phyloP scores from a whole-genome alignment of 139 green algal species.

The Chlorella sp. region DNA sequence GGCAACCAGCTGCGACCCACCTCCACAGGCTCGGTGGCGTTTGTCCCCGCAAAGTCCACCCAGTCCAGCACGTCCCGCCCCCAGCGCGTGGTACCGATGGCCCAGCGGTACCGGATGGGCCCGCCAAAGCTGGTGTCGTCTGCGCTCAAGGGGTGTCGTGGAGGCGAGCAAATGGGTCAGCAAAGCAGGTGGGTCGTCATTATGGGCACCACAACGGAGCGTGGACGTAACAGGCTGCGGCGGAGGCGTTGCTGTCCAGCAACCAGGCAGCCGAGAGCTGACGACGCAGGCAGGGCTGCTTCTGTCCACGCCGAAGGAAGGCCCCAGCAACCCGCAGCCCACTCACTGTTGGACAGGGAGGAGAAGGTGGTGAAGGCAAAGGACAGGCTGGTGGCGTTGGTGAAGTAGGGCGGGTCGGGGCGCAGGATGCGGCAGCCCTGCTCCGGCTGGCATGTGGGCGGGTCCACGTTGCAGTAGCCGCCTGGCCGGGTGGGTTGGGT shows the following conservation, averaged over 20 bases:
- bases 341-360: not conserved
- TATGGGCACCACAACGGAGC: too few species aligned
- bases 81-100: conserved; percentile 48
- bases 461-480: conserved; percentile 43
- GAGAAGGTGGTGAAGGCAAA: conserved; percentile 56
- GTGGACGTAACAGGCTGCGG: too few species aligned
- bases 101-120: conserved; percentile 54
- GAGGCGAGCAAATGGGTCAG: too few species aligned
- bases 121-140: too few species aligned
- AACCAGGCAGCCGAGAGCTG: too few species aligned
- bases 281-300: too few species aligned
- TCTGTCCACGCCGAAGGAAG: too few species aligned
- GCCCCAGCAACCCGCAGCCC: not conserved
- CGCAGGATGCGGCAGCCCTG: conserved; percentile 29
- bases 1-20: not conserved
- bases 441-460: conserved; percentile 19
- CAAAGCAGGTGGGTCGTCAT: too few species aligned
- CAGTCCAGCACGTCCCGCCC: conserved; percentile 49
- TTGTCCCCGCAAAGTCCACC: conserved; percentile 21
- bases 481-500: not conserved
- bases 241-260: too few species aligned
- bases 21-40: conserved; percentile 14
- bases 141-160: too few species aligned
- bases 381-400: conserved; percentile 34
- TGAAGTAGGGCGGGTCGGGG: conserved; percentile 45